Evolutionary conservation across 1,139 yeast genomes (phyloP), one percentile per base, ranked within the genome.

Genomic region (Yamadazyma sp.): DNA sequence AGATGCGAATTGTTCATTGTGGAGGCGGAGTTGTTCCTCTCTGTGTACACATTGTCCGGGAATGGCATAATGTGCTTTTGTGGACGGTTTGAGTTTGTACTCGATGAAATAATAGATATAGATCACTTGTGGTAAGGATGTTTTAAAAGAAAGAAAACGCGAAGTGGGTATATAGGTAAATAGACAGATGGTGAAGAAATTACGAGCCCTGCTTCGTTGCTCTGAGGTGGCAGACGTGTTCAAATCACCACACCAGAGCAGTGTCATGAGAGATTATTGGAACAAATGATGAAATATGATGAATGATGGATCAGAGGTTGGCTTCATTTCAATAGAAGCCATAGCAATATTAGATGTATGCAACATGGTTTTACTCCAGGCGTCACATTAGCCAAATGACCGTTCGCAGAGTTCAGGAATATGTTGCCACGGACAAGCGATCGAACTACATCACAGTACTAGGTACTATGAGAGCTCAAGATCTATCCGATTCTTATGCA

Each of bases 331-430:
- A n/a, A n/a, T n/a, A n/a, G n/a, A n/a, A n/a, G n/a, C n/a, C n/a
- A n/a, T n/a, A n/a, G n/a, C n/a, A n/a, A n/a, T n/a, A n/a, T n/a
- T n/a, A n/a, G 10, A 73, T 83, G 88, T 83, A 59, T 69, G 88
- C 89, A 78, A 82, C 86, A 83, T 83, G 89, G 90, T 83, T 84
- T 83, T 82, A 82, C 92, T 84, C 89, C 82, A 82, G 76, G 84
- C 89, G 82, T 80, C 76, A 37, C 51, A 84, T 67, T 48, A 76
- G 87, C 76, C 86, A 77, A 54, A 76, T 67, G 80, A 67, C 86
- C 82, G 50, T 84, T 73, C 89, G 87, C 82, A 83, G 86, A 76
- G 92, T 82, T 72, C 82, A 84, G 94, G 94, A 85, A 85, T 85
- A 85, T 85, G 87, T 85, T 78, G 90, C 88, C 71, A 61, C 76